phyloP scores from a whole-genome alignment of 768 basidiomycete species.

The Xerocomellus amylosporus region DNA sequence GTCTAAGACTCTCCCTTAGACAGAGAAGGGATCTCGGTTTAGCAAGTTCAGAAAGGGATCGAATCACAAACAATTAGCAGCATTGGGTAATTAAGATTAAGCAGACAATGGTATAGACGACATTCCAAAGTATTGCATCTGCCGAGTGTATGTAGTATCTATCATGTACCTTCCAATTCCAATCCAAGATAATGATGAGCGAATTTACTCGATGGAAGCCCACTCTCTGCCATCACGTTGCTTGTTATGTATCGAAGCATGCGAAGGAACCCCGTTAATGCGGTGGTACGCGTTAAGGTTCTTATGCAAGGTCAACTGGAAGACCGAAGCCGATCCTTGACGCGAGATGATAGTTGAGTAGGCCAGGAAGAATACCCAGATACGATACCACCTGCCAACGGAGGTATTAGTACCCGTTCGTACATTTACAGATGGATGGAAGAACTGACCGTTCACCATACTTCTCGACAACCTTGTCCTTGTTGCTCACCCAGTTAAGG shows the following conservation, averaged over 20 bases:
- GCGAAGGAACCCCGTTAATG: conserved; percentile 77
- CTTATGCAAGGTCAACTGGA: conserved; percentile 98
- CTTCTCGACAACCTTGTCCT: conserved; percentile 80
- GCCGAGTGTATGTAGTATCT: background rate
- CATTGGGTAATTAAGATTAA: conserved; percentile 23
- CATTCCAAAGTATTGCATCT: conserved; percentile 12
- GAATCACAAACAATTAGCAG: no score
- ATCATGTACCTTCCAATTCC: background rate
- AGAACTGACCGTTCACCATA: conserved; percentile 71
- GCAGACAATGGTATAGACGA: conserved; percentile 21
- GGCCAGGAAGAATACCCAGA: conserved; percentile 97
- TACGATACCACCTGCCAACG: conserved; percentile 68
- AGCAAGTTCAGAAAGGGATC: no score
- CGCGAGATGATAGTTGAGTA: conserved; percentile 82
- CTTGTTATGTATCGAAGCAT: conserved; percentile 74
- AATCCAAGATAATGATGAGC: background rate
- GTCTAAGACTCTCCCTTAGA: no score
- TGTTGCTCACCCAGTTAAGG: conserved; percentile 94
- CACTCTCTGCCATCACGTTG: conserved; percentile 29
- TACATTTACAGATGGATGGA: no score
- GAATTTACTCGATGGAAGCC: conserved; percentile 23
- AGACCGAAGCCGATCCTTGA: conserved; percentile 88
- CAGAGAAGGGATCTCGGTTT: no score
- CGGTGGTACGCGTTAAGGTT: conserved; percentile 96
- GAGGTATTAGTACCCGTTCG: background rate